Base-by-base conservation (phyloP, 2,329 filamentous ascomycete species). In the Pyrenochaeta sp. region DNA sequence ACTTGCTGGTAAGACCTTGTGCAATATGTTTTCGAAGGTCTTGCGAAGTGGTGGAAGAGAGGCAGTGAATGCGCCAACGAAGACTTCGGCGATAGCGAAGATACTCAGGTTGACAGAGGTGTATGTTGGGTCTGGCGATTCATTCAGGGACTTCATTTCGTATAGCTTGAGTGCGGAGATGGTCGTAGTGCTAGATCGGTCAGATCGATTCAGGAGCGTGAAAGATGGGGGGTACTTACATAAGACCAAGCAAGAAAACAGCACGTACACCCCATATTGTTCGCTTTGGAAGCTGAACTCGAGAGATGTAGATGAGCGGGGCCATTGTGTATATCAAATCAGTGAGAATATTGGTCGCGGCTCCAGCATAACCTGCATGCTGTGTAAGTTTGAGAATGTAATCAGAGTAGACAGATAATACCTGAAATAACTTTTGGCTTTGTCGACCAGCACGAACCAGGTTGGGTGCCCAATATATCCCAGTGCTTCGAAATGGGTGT, bases 91-190 rank as follows among this genome's bases (percentile, higher is more conserved):
- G 2, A 53, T 40, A 3, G 58, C 55, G 37, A 60, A 64, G 17
- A 64, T 51, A 26, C 53, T 61, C 2, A 63, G 53, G 21, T 61
- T 60, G 10, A 63, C 51, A 6, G 53, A 48, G 7, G 43, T 53
- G 20, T 57, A 64, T 11, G 56, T 58, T 3, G 55, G 53, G 35
- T 64, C 59, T 13, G 49, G 41, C 0, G 59, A 61, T 7, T 50
- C 30, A 27, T 52, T 51, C 10, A 61, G 37, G 0, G 54, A 29
- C 21, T 61, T 59, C 46, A 64, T 60, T 31, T 64, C 58, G 32
- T 59, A 56, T 15, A 64, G 48, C 13, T 64, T 64, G 6, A 61
- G 32, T 1, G 60, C 61, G 3, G 61, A 64, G 9, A 64, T 61
- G 1, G 53, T 54, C 3, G 59, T 64, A 17, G 59, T 61, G 14